phyloP scores from a whole-genome alignment of 345 rosid species.

The Adansonia digitata region DNA sequence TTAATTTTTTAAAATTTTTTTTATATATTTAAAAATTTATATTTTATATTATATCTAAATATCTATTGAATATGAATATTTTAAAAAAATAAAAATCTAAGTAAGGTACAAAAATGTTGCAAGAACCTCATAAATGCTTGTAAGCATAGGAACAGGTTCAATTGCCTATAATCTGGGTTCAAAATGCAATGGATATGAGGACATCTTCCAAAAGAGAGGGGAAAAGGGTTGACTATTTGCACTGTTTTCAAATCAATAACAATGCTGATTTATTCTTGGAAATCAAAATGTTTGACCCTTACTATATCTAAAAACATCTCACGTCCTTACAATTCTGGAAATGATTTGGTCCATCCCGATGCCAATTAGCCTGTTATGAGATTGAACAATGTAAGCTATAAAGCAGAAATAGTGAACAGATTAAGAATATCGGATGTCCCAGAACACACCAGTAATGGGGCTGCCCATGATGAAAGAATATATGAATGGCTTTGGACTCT shows the following conservation, averaged over 20 bases:
- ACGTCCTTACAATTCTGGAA: conserved; percentile 38
- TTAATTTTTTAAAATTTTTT: too few species aligned
- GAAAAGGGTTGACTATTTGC: conserved; percentile 51
- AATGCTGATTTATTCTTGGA: conserved; percentile 72
- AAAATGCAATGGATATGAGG: conserved; percentile 87
- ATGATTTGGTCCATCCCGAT: conserved; percentile 40
- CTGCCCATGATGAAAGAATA: conserved; percentile 47
- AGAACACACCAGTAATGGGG: conserved; percentile 41
- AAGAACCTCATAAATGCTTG: conserved; percentile 68
- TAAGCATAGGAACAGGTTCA: conserved; percentile 82
- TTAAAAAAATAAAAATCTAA: too few species aligned
- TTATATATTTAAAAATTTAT: too few species aligned
- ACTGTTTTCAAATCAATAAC: conserved; percentile 66
- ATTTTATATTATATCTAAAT: too few species aligned
- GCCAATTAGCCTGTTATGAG: conserved; percentile 29
- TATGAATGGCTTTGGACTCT: conserved; percentile 97
- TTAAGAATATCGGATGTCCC: conserved; percentile 63
- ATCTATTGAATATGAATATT: too few species aligned
- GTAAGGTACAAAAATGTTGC: conserved; percentile 18
- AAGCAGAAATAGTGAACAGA: conserved; percentile 37
- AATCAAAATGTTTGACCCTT: conserved; percentile 35
- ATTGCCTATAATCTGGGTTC: conserved; percentile 87
- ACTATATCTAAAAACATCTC: conserved; percentile 28
- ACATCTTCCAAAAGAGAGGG: conserved; percentile 60
- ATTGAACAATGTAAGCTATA: conserved; percentile 25